These are phyloP conservation scores for Blastobotrys niveus DNA, from an alignment of 1,139 yeast species.

Conservation along the genomic window DNA sequence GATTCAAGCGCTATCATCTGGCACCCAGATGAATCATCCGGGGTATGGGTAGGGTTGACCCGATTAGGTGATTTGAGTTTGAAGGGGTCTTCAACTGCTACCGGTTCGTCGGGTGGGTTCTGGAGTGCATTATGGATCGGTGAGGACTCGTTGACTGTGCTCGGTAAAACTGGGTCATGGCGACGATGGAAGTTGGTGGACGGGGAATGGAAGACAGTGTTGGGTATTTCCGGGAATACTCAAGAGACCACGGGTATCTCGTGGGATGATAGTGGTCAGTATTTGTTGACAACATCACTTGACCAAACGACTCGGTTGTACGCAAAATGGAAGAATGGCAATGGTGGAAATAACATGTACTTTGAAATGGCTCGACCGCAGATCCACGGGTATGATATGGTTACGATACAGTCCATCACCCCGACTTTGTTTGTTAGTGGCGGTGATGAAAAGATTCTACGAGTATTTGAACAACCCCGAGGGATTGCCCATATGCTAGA, in stretches of 20 bases:
- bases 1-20: slow-evolving; percentile 95
- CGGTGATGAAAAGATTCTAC: slow-evolving; percentile 89
- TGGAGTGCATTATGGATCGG: slow-evolving; percentile 84
- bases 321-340: slow-evolving; percentile 50
- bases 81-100: slow-evolving; percentile 96
- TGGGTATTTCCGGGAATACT: slow-evolving; percentile 73
- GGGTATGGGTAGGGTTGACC: slow-evolving; percentile 80
- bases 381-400: slow-evolving; percentile 97
- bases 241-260: slow-evolving; percentile 69
- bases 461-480: slow-evolving; percentile 87
- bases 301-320: slow-evolving; percentile 91
- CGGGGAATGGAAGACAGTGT: slow-evolving; percentile 47
- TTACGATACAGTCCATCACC: slow-evolving; percentile 62
- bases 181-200: slow-evolving; percentile 55
- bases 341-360: slow-evolving; percentile 61
- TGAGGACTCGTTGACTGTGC: slow-evolving; percentile 53
- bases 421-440: slow-evolving; percentile 75
- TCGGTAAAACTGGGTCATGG: slow-evolving; percentile 91
- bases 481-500: slow-evolving; percentile 61
- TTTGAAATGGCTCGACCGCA: slow-evolving; percentile 95
- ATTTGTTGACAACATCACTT: slow-evolving; percentile 67
- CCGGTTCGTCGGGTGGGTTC: slow-evolving; percentile 97
- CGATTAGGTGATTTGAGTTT: slow-evolving; percentile 88
- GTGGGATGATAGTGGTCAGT: slow-evolving; percentile 70
- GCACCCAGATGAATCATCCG: slow-evolving; percentile 83